phyloP scores from a whole-genome alignment of 805 yeast genomes.

The Cyberlindnera euphorbiae region DNA sequence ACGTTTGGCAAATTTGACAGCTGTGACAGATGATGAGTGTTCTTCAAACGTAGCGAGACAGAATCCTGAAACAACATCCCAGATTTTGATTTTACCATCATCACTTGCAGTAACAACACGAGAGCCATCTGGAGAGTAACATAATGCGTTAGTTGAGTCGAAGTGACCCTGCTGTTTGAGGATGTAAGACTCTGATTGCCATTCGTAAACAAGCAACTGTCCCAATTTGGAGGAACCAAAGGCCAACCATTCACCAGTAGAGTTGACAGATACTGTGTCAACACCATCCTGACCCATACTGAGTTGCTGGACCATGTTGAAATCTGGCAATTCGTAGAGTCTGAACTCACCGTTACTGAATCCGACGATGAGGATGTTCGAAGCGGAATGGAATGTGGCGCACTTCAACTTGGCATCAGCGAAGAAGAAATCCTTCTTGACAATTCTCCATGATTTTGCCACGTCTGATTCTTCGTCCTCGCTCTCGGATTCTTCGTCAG shows the following conservation, averaged over 20 bases:
- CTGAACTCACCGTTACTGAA: constrained; percentile 88
- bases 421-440: constrained; percentile 67
- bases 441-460: constrained; percentile 74
- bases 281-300: constrained; percentile 90
- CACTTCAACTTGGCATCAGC: constrained; percentile 70
- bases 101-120: constrained; percentile 90
- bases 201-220: constrained; percentile 94
- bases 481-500: constrained; percentile 37
- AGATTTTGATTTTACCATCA: constrained; percentile 93
- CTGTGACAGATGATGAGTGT: constrained; percentile 85
- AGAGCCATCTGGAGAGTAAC: constrained; percentile 94
- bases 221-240: constrained; percentile 89
- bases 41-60: constrained; percentile 89
- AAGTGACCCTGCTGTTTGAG: constrained; percentile 97
- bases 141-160: constrained; percentile 77
- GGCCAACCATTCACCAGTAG: constrained; percentile 94
- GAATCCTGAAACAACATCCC: constrained; percentile 93
- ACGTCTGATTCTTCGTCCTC: constrained; percentile 36
- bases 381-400: constrained; percentile 72
- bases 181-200: constrained; percentile 97
- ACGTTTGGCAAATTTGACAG: constrained; percentile 77
- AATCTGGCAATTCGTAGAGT: constrained; percentile 79
- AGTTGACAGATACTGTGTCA: constrained; percentile 73
- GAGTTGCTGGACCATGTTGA: constrained; percentile 75
- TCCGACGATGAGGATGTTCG: constrained; percentile 80